Percentiles rank a stretch among this genome's conserved stretches.
These are phyloP conservation scores for Lichtheimia ramosa DNA, from an alignment of 371 early-diverging fungal species.

Conservation along the genomic window DNA sequence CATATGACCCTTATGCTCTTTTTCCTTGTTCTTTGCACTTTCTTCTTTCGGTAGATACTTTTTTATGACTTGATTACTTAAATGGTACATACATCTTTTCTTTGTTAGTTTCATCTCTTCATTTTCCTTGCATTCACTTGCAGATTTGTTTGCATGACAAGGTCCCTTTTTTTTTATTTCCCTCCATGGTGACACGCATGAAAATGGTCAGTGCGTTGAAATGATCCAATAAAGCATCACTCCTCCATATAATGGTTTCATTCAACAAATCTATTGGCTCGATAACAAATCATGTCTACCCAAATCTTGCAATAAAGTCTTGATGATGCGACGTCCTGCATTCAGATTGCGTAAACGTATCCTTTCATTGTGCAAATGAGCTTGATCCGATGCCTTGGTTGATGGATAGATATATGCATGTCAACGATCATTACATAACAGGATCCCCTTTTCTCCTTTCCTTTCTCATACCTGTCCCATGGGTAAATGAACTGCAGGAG, in stretches of 20 bases:
- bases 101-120: no score
- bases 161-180: no score
- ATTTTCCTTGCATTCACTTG: no score
- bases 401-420: not conserved
- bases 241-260: no score
- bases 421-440: no score
- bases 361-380: slow-evolving; percentile 79
- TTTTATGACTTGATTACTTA: slow-evolving; percentile 2
- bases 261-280: no score
- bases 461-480: slow-evolving; percentile 66
- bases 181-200: no score
- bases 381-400: slow-evolving; percentile 70
- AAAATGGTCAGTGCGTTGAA: no score
- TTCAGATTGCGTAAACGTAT: slow-evolving; percentile 71
- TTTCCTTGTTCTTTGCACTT: not conserved
- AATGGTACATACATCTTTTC: not conserved
- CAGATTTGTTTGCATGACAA: no score
- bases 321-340: slow-evolving; percentile 69
- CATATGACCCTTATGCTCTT: not conserved
- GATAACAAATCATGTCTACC: not conserved
- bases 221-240: no score
- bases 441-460: no score
- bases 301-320: slow-evolving; percentile 27
- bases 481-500: slow-evolving; percentile 76
- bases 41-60: not conserved